phyloP scores from a whole-genome alignment of 1,139 yeast species.

The Suhomyces kunorum region DNA sequence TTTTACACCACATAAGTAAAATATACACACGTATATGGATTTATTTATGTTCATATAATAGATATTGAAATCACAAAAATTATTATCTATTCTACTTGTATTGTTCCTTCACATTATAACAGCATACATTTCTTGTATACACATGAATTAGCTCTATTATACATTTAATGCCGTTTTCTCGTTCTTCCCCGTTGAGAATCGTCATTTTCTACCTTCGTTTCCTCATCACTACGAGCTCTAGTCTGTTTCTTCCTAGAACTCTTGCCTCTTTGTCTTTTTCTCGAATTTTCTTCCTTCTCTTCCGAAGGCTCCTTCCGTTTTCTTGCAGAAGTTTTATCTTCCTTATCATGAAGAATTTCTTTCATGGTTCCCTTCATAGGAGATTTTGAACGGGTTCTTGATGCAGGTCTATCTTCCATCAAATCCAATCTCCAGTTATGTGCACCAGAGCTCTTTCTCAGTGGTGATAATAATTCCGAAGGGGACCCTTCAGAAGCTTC shows the following conservation, averaged over 20 bases:
- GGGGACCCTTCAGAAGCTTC: constrained; percentile 11
- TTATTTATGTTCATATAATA: too few relatives aligned
- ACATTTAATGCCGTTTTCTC: constrained; percentile 3
- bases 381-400: constrained; percentile 44
- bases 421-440: constrained; percentile 11
- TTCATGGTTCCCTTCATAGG: constrained; percentile 39
- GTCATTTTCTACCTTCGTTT: constrained; percentile 1
- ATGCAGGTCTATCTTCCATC: constrained; percentile 34
- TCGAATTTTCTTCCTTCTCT: constrained; percentile 14
- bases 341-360: constrained; percentile 29
- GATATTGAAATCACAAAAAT: too few relatives aligned
- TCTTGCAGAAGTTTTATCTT: constrained; percentile 14
- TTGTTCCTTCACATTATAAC: too few relatives aligned
- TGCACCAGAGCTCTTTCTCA: constrained; percentile 12
- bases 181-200: constrained; percentile 6
- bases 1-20: too few relatives aligned
- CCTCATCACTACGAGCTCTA: neutral
- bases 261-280: constrained; percentile 11
- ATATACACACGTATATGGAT: too few relatives aligned
- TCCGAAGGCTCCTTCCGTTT: constrained; percentile 15
- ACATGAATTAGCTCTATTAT: neutral
- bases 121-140: too few relatives aligned
- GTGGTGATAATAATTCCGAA: constrained; percentile 5
- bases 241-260: neutral
- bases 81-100: too few relatives aligned